Evolutionary conservation across 352 stramenopile genomes (phyloP), one percentile per base, ranked within the genome.

Genomic region (Globisporangium nodosum): DNA sequence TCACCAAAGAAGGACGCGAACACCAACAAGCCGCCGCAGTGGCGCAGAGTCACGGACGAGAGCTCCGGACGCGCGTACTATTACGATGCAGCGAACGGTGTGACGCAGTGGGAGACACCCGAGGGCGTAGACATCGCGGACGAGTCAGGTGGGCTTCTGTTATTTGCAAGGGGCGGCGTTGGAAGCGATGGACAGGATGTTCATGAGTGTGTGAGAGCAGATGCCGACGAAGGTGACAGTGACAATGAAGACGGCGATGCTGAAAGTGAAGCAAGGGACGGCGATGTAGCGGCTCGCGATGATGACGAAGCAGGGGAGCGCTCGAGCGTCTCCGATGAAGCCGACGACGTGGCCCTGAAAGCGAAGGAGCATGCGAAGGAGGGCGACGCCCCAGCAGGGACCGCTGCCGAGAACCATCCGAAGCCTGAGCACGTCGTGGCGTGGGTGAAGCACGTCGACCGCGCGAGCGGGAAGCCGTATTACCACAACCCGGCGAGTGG

Each of bases 401-500:
- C 8, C 20, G 20, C 21, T 20, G 4, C n/a, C 9, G 45, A 49
- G 24, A 42, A 56, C 24, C 11, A 31, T 1, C 3, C n/a, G 42
- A 8, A 21, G 11, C 4, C 20, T 43, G 54, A 62, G 24, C 35
- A 56, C 24, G 45, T 18, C 11, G 20, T 49, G 20, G 64, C 76
- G 15, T 94, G 85, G 85, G 64, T 86, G 16, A 89, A 88, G 62
- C 81, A 88, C 53, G 42, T 93, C n/a, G 85, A 94, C 52, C 61
- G 56, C 47, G 43, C 71, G 5, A 86, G 66, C 33, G 79, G 78
- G 3, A 91, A 91, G 20, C 74, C 85, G 27, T 94, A 93, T 57
- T 94, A 78, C 58, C 73, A 85, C 55, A 75, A 93, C 64, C 65
- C 74, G 1, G 70, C 73, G 39, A 88, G 77, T 11, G 69, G 70